Evolutionary conservation across 2,329 filamentous ascomycete genomes (phyloP).

Genomic region (Didymella sp.): DNA sequence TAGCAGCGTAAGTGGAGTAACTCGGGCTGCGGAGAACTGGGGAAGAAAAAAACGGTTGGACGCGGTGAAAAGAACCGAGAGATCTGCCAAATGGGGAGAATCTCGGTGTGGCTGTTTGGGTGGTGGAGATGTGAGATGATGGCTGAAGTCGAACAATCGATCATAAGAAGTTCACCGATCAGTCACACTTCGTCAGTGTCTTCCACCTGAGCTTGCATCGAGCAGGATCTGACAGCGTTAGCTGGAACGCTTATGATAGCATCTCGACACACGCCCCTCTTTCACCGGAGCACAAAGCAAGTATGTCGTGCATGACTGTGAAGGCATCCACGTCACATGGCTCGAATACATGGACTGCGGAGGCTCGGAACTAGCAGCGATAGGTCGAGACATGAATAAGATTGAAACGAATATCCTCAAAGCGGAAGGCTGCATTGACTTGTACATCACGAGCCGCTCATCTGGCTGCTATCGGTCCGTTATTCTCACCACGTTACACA

Average conservation of each 20-base stretch:
- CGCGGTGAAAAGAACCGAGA: neutral
- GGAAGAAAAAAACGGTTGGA: neutral
- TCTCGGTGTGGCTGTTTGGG: neutral
- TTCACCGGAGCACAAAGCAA: slow-evolving; percentile 4
- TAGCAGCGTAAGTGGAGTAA: slow-evolving; percentile 9
- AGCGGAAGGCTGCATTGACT: slow-evolving; percentile 5
- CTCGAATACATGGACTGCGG: neutral
- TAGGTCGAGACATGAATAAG: neutral
- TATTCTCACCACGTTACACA: slow-evolving; percentile 4
- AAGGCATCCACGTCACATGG: slow-evolving; percentile 10
- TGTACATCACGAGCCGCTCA: slow-evolving; percentile 7
- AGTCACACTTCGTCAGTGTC: neutral
- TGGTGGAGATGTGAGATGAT: neutral
- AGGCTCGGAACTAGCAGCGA: neutral
- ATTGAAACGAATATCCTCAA: neutral
- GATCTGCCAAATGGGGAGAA: neutral
- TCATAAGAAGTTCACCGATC: slow-evolving; percentile 1
- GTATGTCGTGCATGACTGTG: slow-evolving; percentile 12
- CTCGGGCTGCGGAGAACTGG: slow-evolving; percentile 7
- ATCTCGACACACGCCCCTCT: slow-evolving; percentile 2
- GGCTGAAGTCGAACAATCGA: neutral
- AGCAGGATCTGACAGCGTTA: neutral
- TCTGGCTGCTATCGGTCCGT: slow-evolving; percentile 13
- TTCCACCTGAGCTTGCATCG: neutral
- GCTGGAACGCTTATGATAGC: neutral